These are phyloP conservation scores for Backusella mclennaniae DNA, from an alignment of 192 early-diverging fungal species.

Conservation along the genomic window DNA sequence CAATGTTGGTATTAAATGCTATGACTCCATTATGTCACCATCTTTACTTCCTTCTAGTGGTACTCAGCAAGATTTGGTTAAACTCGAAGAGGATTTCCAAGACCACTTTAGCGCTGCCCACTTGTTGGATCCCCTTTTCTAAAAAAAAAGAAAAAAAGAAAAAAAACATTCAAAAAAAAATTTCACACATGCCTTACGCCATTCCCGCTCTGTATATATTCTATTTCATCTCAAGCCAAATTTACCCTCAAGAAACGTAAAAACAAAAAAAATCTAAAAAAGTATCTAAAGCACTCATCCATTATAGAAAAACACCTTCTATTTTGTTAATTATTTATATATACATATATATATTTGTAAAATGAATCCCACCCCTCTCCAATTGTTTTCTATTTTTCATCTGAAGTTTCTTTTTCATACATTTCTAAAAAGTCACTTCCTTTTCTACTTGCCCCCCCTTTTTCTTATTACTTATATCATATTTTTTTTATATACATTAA, in stretches of 20 bases:
- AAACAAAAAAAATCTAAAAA: background rate
- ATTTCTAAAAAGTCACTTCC: background rate
- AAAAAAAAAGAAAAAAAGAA: conserved; percentile 3
- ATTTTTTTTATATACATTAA: background rate
- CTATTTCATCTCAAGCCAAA: background rate
- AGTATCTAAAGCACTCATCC: background rate
- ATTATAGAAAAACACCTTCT: background rate
- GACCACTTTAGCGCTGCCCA: conserved; percentile 1
- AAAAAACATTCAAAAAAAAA: background rate
- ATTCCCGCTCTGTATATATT: background rate
- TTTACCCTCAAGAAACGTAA: background rate
- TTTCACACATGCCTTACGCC: background rate
- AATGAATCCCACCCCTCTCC: conserved; percentile 1
- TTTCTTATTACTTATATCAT: conserved; percentile 1
- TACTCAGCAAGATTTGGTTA: conserved; percentile 18
- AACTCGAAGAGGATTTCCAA: conserved; percentile 16
- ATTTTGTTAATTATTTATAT: conserved; percentile 3
- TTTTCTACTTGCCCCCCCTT: background rate
- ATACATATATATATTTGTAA: conserved; percentile 2
- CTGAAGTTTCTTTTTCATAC: background rate
- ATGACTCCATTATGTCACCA: conserved; percentile 15
- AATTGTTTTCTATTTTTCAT: background rate
- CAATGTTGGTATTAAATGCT: conserved; percentile 14
- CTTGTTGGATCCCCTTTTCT: conserved; percentile 20
- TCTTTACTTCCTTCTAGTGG: conserved; percentile 8